phyloP scores from a whole-genome alignment of 2,329 filamentous ascomycete genomes.

The Chaetomium sp. region DNA sequence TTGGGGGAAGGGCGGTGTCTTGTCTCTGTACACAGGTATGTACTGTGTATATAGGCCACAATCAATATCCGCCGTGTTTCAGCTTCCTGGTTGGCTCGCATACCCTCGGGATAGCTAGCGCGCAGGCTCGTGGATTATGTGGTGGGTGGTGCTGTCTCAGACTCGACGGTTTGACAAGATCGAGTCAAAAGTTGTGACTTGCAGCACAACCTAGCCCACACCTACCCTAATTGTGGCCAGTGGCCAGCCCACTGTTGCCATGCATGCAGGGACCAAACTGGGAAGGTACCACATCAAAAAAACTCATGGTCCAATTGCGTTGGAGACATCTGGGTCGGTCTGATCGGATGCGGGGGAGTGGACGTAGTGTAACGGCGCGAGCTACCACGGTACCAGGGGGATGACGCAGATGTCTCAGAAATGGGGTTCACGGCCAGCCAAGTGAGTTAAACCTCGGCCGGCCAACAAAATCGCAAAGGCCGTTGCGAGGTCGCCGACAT shows the following conservation, averaged over 20 bases:
- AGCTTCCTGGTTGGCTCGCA: not conserved
- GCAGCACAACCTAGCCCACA: not conserved
- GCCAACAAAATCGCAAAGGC: not conserved
- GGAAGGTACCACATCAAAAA: not conserved
- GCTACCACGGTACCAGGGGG: too few species aligned
- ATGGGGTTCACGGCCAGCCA: not conserved
- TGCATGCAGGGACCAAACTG: not conserved
- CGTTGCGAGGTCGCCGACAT: not conserved
- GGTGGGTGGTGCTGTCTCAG: too few species aligned
- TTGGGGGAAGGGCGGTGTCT: not conserved
- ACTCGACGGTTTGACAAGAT: not conserved
- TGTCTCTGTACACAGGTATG: not conserved
- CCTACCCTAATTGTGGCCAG: too few species aligned
- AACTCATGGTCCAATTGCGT: not conserved
- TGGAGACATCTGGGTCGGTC: not conserved
- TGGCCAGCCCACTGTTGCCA: not conserved
- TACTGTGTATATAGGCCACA: not conserved
- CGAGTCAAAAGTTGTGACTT: not conserved
- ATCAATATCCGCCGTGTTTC: not conserved
- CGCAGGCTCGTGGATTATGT: not conserved
- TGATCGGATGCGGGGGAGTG: not conserved
- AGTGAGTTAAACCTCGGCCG: not conserved
- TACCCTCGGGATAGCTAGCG: not conserved
- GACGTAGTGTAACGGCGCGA: conserved; percentile 5
- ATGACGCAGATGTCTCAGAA: not conserved